phyloP scores from a whole-genome alignment of 192 early-diverging fungal genomes.

The Linnemannia elongata region DNA sequence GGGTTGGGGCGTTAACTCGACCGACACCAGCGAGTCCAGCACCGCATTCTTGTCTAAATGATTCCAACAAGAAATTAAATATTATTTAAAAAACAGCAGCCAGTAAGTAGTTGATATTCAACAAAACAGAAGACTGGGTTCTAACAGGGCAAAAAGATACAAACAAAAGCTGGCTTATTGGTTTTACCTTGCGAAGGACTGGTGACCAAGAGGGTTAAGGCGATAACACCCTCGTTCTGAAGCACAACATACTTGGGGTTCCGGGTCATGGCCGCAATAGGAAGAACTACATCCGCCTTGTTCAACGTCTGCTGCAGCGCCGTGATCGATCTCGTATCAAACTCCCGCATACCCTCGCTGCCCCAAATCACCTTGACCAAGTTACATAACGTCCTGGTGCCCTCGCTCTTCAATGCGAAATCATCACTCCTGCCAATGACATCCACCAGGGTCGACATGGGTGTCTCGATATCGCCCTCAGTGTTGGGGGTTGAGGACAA shows the following conservation, averaged over 20 bases:
- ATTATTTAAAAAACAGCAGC: not conserved
- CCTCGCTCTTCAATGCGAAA: constrained; percentile 66
- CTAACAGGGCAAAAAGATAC: not conserved
- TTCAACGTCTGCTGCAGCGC: constrained; percentile 59
- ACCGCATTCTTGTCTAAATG: constrained; percentile 28
- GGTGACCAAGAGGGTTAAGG: constrained; percentile 64
- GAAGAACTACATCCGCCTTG: constrained; percentile 41
- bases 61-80: not conserved
- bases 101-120: not conserved
- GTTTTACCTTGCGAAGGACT: constrained; percentile 51
- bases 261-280: constrained; percentile 61
- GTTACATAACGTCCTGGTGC: constrained; percentile 65
- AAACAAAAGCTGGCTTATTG: not conserved
- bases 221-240: constrained; percentile 71
- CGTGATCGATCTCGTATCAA: constrained; percentile 37
- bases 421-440: constrained; percentile 66
- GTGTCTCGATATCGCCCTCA: constrained; percentile 38
- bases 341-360: constrained; percentile 47
- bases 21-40: constrained; percentile 28
- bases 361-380: constrained; percentile 66
- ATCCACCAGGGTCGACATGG: constrained; percentile 48
- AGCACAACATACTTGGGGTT: constrained; percentile 67
- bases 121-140: too few relatives aligned
- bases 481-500: constrained; percentile 25
- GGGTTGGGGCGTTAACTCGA: constrained; percentile 11